A percentile compares a stretch with the other conserved stretches of the same genome.
These are phyloP conservation scores for Aspergillus sp. DNA, from an alignment of 2,329 filamentous ascomycete genomes.

Conservation along the genomic window DNA sequence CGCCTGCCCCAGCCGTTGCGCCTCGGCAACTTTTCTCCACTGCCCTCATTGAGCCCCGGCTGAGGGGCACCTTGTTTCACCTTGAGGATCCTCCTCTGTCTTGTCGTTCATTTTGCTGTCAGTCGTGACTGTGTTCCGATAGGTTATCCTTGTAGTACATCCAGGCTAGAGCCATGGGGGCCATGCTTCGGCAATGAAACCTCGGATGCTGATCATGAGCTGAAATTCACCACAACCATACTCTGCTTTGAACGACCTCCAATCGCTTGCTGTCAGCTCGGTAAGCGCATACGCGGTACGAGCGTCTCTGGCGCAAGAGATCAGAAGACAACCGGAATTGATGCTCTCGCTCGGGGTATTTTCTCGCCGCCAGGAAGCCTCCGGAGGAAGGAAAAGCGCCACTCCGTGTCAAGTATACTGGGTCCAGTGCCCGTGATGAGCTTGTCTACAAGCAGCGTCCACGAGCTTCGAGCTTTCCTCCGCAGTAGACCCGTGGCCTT, in stretches of 20 bases:
- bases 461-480: no score
- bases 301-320: background rate
- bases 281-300: background rate
- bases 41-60: background rate
- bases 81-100: background rate
- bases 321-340: constrained; percentile 5
- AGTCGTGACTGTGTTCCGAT: background rate
- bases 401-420: background rate
- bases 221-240: background rate
- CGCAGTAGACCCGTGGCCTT: background rate
- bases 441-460: constrained; percentile 5
- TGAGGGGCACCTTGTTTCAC: constrained; percentile 3
- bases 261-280: constrained; percentile 6
- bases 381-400: background rate
- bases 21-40: constrained; percentile 19
- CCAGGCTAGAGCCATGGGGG: background rate
- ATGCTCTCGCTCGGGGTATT: constrained; percentile 13
- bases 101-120: background rate
- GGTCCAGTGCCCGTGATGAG: constrained; percentile 5
- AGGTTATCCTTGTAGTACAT: constrained; percentile 5
- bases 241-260: constrained; percentile 6
- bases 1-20: constrained; percentile 7
- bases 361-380: constrained; percentile 6
- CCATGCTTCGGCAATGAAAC: constrained; percentile 1
- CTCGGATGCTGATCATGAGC: constrained; percentile 12